A percentile compares a stretch with the other conserved stretches of the same genome.
Evolutionary conservation across 108 stramenopile species (phyloP).

Genomic region (Hondaea fermentalgiana): DNA sequence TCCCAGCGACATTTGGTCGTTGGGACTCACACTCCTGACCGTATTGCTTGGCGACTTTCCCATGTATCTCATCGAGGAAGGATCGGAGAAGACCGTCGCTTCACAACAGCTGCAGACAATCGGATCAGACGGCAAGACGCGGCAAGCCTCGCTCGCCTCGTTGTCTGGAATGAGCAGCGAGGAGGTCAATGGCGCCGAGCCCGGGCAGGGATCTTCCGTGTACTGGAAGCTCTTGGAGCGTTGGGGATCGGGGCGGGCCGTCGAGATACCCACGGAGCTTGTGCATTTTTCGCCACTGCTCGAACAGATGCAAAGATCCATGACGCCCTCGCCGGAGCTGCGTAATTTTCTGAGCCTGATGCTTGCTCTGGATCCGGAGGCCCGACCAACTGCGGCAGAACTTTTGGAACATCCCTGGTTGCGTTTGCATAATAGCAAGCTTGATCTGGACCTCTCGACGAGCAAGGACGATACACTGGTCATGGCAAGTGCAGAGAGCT

Average conservation of each 20-base stretch:
- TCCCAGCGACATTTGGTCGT: constrained; percentile 50
- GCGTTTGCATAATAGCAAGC: too few relatives aligned
- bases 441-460: background rate
- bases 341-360: constrained; percentile 18
- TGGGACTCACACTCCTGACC: constrained; percentile 53
- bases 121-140: background rate
- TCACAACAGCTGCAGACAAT: background rate
- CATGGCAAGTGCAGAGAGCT: background rate
- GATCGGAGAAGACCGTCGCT: background rate
- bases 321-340: background rate
- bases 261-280: background rate
- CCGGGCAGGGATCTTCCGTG: background rate
- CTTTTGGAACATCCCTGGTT: constrained; percentile 43
- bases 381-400: constrained; percentile 32
- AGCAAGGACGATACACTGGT: background rate
- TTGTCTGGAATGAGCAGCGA: background rate
- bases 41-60: constrained; percentile 46
- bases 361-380: constrained; percentile 29
- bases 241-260: background rate
- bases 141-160: background rate
- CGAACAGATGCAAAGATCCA: background rate
- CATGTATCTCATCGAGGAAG: constrained; percentile 19
- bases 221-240: constrained; percentile 13
- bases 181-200: background rate
- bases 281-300: background rate